Conservation (phyloP, 305 asterid genomes). For the Fraxinus nigra region DNA sequence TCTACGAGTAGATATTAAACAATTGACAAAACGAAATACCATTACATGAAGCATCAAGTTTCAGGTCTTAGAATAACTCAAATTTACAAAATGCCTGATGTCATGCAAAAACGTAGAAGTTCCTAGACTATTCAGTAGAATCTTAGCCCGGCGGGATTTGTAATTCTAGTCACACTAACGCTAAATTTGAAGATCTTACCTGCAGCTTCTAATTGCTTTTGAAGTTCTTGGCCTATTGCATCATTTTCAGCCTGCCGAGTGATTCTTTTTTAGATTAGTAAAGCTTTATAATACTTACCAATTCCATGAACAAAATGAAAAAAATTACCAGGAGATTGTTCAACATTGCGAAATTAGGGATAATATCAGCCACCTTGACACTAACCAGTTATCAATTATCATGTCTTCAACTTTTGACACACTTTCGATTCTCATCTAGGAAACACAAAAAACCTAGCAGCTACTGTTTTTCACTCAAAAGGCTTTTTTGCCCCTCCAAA, state of each 20-base stretch:
- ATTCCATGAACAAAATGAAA: background rate
- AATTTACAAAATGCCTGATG: background rate
- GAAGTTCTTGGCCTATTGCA: conserved; percentile 82
- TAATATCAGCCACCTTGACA: conserved; percentile 5
- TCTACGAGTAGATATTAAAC: background rate
- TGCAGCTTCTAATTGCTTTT: conserved; percentile 86
- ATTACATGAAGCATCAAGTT: background rate
- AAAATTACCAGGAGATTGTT: conserved; percentile 5
- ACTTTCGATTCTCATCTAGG: background rate
- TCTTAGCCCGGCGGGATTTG: background rate
- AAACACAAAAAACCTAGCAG: conserved; percentile 5
- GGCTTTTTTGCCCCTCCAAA: background rate
- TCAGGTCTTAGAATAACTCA: background rate
- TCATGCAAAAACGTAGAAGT: background rate
- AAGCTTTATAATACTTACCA: background rate
- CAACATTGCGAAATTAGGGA: background rate
- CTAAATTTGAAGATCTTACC: conserved; percentile 36
- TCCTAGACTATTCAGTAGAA: background rate
- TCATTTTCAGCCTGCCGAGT: conserved; percentile 76
- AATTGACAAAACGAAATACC: background rate
- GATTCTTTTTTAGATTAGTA: conserved; percentile 17
- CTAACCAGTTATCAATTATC: background rate
- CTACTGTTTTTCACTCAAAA: background rate
- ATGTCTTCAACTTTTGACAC: background rate
- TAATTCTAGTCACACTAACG: background rate